Evolutionary conservation across 768 basidiomycete species (phyloP), one percentile per base, ranked within the genome.

Genomic region (Calocybe indica): DNA sequence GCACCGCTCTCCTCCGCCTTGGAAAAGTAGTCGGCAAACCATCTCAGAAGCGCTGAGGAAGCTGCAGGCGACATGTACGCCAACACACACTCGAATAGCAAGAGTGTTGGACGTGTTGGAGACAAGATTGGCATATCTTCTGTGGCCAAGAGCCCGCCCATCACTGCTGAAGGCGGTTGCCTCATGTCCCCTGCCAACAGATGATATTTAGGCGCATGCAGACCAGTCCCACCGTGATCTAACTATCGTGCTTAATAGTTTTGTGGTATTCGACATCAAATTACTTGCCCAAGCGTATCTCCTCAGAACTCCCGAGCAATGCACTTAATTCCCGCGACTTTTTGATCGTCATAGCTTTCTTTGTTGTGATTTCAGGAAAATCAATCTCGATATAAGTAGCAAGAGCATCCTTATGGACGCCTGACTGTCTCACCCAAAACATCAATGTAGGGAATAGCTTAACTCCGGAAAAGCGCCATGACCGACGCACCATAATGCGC

Each of bases 61-160:
- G 73, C 68, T 3, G 65, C 58, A 0, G 88, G 82, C 0, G 69
- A 57, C 76, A 97, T 88, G 65, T 99, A 97, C 10, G 82, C 92
- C 46, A 96, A 76, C 12, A 97, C 88, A 55, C 95, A 98, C 73
- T 98, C 95, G 51, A 91, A 92, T 7, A 97, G 67, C 15, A 97
- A 71, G 2, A 97, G 76, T 1, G 92, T 94, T 3, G 94, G 92
- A 9, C 82, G 58, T 1, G 71, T 55, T 0, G 79, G 72, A 11
- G 86, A 83, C 32, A 95, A 71, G 12, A 80, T 49, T 7, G 70
- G 54, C 12, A 52, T 46, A 2, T 54, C 49, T 7, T 55, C 45
- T 7, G 57, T 37, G 28, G 52, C 47, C 3, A 74, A 55, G 15
- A 77, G 61, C 0, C 65, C 58, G 6, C 66, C 65, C 6, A 92